Evolutionary conservation across 768 basidiomycete genomes (phyloP), one percentile per base, ranked within the genome.

Genomic region (Lentinula boryana): DNA sequence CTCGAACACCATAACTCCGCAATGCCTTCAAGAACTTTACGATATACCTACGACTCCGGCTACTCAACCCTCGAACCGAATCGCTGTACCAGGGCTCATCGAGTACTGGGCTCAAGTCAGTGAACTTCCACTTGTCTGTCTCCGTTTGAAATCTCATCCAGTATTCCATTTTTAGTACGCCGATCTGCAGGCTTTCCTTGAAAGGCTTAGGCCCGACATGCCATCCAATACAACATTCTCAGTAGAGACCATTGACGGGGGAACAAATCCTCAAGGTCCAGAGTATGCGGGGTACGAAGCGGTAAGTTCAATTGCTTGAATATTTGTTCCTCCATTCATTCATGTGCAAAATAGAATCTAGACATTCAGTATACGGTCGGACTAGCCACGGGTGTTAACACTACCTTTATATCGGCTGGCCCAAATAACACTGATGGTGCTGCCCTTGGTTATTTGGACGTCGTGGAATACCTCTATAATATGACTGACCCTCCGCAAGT

Each of bases 321-420:
- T 16, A 48, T 9, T 63, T 18, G 15, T 15, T 49, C 48, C 12
- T 49, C 48, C 18, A 5, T 54, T 27, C 9, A 31, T 36, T 62
- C 54, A 51, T 33, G n/a, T 9, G 32, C 15, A 51, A 31, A 4
- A 16, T 4, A 51, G 50, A 51, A 51, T n/a, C n/a, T 51, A 55
- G 70, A 72, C 63, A 65, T 64, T 15, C 64, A 72, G 56, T 72
- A 72, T 63, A 65, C 65, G 16, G 63, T 70, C 23, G 70, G 67
- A 23, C 52, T 71, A 15, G 69, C 69, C 6, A 65, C 66, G 4
- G 68, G 65, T 32, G 69, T 71, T 7, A 69, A 69, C 18, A 59
- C 63, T 51, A 61, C 61, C 7, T 69, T 69, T 62, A 64, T 69
- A 43, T 68, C 68, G 8, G 65, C 67, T 9, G 71, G 71, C 40